A percentile compares a stretch with the other conserved stretches of the same genome.
phyloP scores from a whole-genome alignment of 2,329 filamentous ascomycete genomes.

The Exophiala oligosperma region DNA sequence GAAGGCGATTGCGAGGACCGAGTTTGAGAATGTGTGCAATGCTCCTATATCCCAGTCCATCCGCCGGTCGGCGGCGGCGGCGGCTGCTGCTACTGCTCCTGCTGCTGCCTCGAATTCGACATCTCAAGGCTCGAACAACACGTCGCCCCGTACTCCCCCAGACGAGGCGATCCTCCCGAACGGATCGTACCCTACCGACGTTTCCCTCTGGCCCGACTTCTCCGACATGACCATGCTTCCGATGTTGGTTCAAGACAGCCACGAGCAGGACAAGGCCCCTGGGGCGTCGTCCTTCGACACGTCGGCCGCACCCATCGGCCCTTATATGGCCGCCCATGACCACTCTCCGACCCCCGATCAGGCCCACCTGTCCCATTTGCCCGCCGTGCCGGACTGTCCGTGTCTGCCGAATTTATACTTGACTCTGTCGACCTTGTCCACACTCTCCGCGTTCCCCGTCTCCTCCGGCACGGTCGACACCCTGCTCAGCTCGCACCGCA shows the following conservation, averaged over 20 bases:
- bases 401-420: conserved; percentile 38
- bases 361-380: conserved; percentile 17
- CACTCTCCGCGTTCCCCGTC: conserved; percentile 43
- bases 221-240: conserved; percentile 32
- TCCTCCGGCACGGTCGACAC: conserved; percentile 45
- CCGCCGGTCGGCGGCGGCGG: conserved; percentile 7
- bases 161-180: conserved; percentile 11
- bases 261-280: conserved; percentile 8
- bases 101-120: neutral
- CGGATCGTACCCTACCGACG: conserved; percentile 32
- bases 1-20: conserved; percentile 18
- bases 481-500: conserved; percentile 43
- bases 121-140: conserved; percentile 4
- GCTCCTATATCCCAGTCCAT: conserved; percentile 21
- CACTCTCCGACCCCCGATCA: conserved; percentile 9
- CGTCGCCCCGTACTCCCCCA: conserved; percentile 6
- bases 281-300: neutral
- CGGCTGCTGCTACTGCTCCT: neutral
- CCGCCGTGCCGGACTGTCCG: conserved; percentile 26
- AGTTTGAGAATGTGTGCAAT: conserved; percentile 28
- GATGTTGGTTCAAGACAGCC: conserved; percentile 21
- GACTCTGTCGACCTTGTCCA: conserved; percentile 33
- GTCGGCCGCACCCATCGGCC: neutral
- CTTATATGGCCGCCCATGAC: neutral
- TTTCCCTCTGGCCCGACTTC: conserved; percentile 44